These are phyloP conservation scores for Eucalyptus curtisii DNA, from an alignment of 345 rosid species.

Conservation along the genomic window DNA sequence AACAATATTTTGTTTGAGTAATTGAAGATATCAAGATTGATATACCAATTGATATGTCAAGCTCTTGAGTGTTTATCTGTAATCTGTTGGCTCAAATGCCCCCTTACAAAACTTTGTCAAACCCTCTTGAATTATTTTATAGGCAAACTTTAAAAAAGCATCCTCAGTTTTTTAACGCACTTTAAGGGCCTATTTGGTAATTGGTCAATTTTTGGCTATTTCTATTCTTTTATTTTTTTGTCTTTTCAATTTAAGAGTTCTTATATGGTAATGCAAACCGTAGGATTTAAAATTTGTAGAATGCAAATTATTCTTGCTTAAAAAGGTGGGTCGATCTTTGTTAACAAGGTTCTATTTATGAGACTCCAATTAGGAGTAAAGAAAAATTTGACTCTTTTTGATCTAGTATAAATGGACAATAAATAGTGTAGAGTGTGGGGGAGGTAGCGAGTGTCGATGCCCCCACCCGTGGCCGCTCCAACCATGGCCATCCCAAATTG, in stretches of 20 bases:
- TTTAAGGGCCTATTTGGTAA: too few relatives aligned
- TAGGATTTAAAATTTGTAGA: background rate
- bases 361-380: background rate
- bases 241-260: too few relatives aligned
- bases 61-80: background rate
- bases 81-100: background rate
- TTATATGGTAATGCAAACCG: background rate
- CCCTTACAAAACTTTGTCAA: background rate
- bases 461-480: background rate
- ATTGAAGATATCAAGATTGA: background rate
- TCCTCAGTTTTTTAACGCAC: background rate
- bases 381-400: background rate
- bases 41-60: background rate
- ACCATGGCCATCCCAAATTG: background rate
- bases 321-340: background rate
- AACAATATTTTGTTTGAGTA: too few relatives aligned
- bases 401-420: background rate
- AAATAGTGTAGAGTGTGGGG: background rate
- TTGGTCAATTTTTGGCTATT: accelerated
- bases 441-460: background rate
- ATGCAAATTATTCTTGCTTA: background rate
- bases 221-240: too few relatives aligned
- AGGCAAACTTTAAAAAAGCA: background rate
- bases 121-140: background rate
- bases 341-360: background rate